Percentiles rank a stretch among this genome's conserved stretches.
These are phyloP conservation scores for Mycena epipterygia DNA, from an alignment of 768 basidiomycete species.

Conservation along the genomic window DNA sequence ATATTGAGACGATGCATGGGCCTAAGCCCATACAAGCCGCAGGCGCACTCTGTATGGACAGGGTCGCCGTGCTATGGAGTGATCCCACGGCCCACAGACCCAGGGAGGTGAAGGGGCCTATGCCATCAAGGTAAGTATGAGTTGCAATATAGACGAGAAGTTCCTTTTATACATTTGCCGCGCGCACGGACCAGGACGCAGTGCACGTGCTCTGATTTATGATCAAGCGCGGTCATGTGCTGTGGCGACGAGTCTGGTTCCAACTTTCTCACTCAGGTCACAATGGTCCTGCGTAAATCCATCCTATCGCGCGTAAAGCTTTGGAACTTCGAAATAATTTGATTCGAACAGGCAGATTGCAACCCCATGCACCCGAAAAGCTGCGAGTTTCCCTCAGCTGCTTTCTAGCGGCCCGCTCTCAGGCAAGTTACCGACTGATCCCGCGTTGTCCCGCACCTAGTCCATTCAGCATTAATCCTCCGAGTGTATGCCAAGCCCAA, in stretches of 20 bases:
- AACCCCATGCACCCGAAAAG: background rate
- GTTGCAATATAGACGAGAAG: too few relatives aligned
- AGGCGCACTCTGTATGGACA: slow-evolving; percentile 71
- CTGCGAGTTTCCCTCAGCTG: background rate
- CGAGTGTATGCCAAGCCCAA: background rate
- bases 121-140: background rate
- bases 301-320: too few relatives aligned
- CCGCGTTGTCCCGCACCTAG: too few relatives aligned
- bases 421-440: background rate
- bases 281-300: too few relatives aligned
- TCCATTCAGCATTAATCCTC: too few relatives aligned
- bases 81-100: slow-evolving; percentile 27
- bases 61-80: slow-evolving; percentile 78
- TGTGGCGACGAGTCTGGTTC: too few relatives aligned
- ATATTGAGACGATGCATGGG: too few relatives aligned
- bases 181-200: too few relatives aligned
- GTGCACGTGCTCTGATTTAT: too few relatives aligned
- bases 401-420: background rate
- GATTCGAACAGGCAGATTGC: background rate
- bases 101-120: slow-evolving; percentile 27
- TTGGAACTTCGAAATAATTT: background rate
- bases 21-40: slow-evolving; percentile 50
- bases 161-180: too few relatives aligned
- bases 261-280: too few relatives aligned
- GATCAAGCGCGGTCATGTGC: background rate